Conservation (phyloP, 1,284 basidiomycete genomes). For the Leccinum fuscescens region DNA sequence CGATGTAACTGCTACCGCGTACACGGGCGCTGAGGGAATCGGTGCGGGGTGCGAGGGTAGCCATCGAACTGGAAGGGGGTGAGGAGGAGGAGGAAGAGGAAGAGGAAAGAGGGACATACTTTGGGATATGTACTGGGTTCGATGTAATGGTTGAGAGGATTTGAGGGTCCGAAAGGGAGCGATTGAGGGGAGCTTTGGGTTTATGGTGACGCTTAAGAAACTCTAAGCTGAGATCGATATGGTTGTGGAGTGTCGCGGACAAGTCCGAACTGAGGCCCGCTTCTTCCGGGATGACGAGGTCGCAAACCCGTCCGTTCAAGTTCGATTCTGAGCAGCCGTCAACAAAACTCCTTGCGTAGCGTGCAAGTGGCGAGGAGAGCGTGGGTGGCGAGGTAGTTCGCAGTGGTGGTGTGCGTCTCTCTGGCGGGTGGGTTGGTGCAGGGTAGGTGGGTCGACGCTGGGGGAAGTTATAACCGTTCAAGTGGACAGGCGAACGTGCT, state of each 20-base stretch:
- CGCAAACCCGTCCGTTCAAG: constrained; percentile 23
- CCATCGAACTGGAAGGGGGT: constrained; percentile 42
- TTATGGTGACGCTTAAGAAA: constrained; percentile 58
- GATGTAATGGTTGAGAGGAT: constrained; percentile 67
- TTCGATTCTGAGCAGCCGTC: constrained; percentile 6
- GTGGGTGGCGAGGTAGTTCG: constrained; percentile 7
- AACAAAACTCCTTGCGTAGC: constrained; percentile 4
- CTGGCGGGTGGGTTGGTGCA: constrained; percentile 3
- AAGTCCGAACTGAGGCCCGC: constrained; percentile 31
- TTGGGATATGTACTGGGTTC: constrained; percentile 56
- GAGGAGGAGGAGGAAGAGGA: constrained; percentile 6
- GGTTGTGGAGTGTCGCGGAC: constrained; percentile 30
- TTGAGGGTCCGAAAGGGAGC: constrained; percentile 51
- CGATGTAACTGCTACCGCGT: constrained; percentile 69
- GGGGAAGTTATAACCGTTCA: constrained; percentile 18
- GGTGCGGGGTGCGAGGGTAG: constrained; percentile 56
- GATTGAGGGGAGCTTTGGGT: constrained; percentile 43
- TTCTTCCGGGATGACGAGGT: constrained; percentile 35
- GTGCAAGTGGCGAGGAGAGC: constrained; percentile 25
- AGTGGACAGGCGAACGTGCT: constrained; percentile 30
- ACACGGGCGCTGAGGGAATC: constrained; percentile 65
- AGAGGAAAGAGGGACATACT: constrained; percentile 30
- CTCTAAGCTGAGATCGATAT: constrained; percentile 36
- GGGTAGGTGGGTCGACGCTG: constrained; percentile 14
- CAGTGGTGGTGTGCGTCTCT: constrained; percentile 1